Evolutionary conservation across 768 basidiomycete genomes (phyloP).

Genomic region (Boletus rufocinnamomeus): DNA sequence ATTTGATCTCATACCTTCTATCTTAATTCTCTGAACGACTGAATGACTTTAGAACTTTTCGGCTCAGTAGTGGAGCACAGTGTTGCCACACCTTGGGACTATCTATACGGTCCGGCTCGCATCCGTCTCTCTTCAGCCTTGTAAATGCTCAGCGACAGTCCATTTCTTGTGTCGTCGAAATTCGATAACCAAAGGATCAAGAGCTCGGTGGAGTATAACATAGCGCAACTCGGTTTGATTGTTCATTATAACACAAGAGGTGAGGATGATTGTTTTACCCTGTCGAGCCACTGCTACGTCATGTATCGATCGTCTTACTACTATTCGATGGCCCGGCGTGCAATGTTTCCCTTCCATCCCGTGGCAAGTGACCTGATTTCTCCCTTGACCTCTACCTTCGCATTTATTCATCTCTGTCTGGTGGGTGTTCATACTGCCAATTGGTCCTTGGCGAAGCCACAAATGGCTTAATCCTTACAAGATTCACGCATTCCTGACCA

Average conservation of each 20-base stretch:
- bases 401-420: neutral
- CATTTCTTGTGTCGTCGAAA: neutral
- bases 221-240: neutral
- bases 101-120: neutral
- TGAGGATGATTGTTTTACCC: neutral
- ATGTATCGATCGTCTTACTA: neutral
- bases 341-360: neutral
- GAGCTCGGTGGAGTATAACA: neutral
- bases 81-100: neutral
- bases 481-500: neutral
- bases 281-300: no score
- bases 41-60: neutral
- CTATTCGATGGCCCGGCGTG: neutral
- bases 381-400: neutral
- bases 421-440: no score
- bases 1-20: neutral
- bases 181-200: neutral
- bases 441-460: neutral
- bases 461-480: no score
- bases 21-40: neutral
- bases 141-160: neutral
- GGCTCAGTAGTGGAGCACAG: neutral
- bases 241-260: neutral
- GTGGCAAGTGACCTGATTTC: neutral
- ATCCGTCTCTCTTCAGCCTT: neutral